These are phyloP conservation scores for Cylindrodendrum hubeiense DNA, from an alignment of 2,329 filamentous ascomycete genomes.

Conservation along the genomic window DNA sequence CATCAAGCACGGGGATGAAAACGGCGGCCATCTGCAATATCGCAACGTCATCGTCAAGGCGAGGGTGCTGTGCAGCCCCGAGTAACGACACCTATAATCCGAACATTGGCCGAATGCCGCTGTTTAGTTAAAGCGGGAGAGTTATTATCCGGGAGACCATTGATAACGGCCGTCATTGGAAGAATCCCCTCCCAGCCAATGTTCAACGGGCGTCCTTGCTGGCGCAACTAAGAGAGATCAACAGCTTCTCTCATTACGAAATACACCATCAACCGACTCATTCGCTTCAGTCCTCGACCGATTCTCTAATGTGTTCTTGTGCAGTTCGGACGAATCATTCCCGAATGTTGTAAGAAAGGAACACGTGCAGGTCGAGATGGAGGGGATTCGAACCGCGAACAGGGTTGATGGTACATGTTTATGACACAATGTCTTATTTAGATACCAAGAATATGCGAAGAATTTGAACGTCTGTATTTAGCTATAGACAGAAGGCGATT, in stretches of 20 bases:
- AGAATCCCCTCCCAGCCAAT: neutral
- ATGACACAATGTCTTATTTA: constrained; percentile 2
- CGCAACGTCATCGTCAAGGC: constrained; percentile 75
- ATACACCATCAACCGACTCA: neutral
- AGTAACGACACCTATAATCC: constrained; percentile 40
- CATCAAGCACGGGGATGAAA: constrained; percentile 74
- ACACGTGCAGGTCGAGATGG: neutral
- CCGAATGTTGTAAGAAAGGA: neutral
- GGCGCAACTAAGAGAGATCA: neutral
- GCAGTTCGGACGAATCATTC: neutral
- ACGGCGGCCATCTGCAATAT: constrained; percentile 70
- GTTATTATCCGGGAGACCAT: neutral
- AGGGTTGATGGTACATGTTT: neutral
- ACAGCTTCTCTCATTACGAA: constrained; percentile 1
- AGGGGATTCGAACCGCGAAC: neutral
- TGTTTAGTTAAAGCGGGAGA: neutral
- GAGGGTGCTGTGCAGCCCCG: constrained; percentile 70
- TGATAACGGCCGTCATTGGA: neutral
- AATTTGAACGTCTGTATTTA: neutral
- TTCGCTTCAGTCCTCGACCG: neutral
- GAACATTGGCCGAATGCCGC: neutral
- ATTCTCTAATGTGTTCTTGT: neutral
- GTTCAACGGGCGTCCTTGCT: neutral
- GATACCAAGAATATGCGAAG: constrained; percentile 3
- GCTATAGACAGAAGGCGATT: neutral